phyloP scores from a whole-genome alignment of 148 eudicot genomes.

The Chenopodium album region DNA sequence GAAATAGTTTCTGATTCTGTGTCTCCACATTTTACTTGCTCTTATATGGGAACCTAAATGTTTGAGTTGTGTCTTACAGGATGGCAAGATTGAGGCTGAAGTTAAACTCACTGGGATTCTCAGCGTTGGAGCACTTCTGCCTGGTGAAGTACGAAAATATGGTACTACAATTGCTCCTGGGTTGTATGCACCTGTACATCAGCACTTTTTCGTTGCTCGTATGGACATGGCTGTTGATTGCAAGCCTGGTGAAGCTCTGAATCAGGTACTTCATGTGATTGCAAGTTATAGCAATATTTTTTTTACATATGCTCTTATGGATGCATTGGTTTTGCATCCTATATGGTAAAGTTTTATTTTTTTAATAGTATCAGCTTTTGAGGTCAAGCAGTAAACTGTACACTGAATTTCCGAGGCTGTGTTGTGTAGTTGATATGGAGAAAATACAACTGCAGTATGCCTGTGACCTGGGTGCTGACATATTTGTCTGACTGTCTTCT shows the following conservation, averaged over 20 bases:
- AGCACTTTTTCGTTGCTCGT: slow-evolving; percentile 97
- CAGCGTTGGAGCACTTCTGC: slow-evolving; percentile 88
- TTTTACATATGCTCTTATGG: neutral
- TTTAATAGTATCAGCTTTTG: neutral
- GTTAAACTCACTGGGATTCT: slow-evolving; percentile 97
- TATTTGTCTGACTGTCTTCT: neutral
- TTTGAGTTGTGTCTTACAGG: slow-evolving; percentile 43
- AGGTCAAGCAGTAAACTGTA: neutral
- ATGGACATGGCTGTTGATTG: slow-evolving; percentile 99
- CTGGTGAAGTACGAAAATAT: slow-evolving; percentile 91
- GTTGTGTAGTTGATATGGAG: neutral
- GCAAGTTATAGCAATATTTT: neutral
- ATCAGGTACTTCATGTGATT: slow-evolving; percentile 60
- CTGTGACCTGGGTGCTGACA: neutral
- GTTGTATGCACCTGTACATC: slow-evolving; percentile 98
- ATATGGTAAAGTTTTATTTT: neutral
- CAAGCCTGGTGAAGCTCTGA: slow-evolving; percentile 89
- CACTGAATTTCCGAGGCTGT: neutral
- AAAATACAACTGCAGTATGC: neutral
- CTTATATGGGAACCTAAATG: neutral
- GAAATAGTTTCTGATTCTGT: neutral
- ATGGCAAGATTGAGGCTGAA: slow-evolving; percentile 98
- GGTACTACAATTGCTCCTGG: slow-evolving; percentile 99
- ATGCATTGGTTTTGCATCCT: neutral
- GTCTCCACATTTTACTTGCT: neutral